These are phyloP conservation scores for Epichloe brachyelytri DNA, from an alignment of 2,329 filamentous ascomycete genomes.

Conservation along the genomic window DNA sequence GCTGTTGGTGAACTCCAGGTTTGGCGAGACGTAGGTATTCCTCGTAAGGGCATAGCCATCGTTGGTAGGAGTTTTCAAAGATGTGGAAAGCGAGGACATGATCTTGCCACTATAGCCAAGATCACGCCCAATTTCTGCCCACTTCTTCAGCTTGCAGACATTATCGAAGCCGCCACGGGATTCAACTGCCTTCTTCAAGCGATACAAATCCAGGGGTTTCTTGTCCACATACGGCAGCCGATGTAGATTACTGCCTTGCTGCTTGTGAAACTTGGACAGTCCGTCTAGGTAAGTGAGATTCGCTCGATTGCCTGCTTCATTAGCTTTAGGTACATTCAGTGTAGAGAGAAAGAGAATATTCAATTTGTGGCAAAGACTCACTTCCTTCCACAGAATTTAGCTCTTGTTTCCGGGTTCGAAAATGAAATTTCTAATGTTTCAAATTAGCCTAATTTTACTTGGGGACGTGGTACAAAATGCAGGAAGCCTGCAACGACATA, in stretches of 20 bases:
- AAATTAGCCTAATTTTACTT: not conserved
- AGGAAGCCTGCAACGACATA: constrained; percentile 24
- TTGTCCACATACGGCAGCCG: constrained; percentile 96
- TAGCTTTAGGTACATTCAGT: not conserved
- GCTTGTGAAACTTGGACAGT: constrained; percentile 90
- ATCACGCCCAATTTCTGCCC: constrained; percentile 95
- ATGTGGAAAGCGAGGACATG: constrained; percentile 96
- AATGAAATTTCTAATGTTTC: constrained; percentile 70
- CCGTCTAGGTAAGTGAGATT: constrained; percentile 95
- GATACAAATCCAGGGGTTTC: constrained; percentile 87
- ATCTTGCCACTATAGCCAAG: constrained; percentile 98
- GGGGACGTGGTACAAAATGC: not conserved
- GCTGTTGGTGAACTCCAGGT: constrained; percentile 88
- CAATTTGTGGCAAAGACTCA: constrained; percentile 30
- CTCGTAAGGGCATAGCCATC: constrained; percentile 94
- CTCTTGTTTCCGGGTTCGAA: constrained; percentile 89
- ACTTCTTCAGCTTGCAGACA: constrained; percentile 96
- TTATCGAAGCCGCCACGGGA: constrained; percentile 88
- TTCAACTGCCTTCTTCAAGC: constrained; percentile 93
- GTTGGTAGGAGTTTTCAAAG: constrained; percentile 96
- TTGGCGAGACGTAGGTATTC: constrained; percentile 86
- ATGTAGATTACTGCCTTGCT: constrained; percentile 87
- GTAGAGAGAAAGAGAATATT: not conserved
- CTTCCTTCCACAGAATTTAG: constrained; percentile 97
- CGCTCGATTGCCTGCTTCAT: constrained; percentile 63